Evolutionary conservation across 768 basidiomycete species (phyloP).

Genomic region (Lactarius sanguifluus): DNA sequence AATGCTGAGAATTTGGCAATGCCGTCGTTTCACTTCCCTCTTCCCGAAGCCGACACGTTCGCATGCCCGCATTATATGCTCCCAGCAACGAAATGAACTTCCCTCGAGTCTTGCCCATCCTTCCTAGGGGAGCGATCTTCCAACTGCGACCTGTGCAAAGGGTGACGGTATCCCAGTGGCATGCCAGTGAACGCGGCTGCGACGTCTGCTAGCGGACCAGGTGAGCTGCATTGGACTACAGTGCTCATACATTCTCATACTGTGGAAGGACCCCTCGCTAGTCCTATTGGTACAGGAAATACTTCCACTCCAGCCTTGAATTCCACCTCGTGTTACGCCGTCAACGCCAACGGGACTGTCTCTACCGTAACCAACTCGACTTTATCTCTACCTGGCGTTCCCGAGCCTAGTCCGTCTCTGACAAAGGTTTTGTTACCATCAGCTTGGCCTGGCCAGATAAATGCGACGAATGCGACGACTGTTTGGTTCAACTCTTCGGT

Average conservation of each 20-base stretch:
- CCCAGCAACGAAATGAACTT: slow-evolving; percentile 12
- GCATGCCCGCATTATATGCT: slow-evolving; percentile 23
- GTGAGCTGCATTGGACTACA: slow-evolving; percentile 6
- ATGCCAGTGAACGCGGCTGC: slow-evolving; percentile 1
- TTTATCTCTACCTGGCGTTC: neutral
- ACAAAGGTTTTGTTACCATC: neutral
- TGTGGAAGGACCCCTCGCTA: neutral
- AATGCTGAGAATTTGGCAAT: slow-evolving; percentile 15
- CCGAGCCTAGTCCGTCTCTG: neutral
- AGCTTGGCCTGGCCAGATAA: neutral
- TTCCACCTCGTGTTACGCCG: neutral
- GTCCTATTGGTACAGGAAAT: neutral
- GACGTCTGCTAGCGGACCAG: neutral
- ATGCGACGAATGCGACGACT: neutral
- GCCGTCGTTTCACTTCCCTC: neutral
- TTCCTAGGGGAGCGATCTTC: slow-evolving; percentile 12
- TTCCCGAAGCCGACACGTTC: slow-evolving; percentile 12
- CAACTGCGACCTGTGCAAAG: slow-evolving; percentile 3
- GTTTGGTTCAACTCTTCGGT: neutral
- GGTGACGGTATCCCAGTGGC: neutral
- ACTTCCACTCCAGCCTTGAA: neutral
- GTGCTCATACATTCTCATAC: neutral
- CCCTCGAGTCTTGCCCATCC: slow-evolving; percentile 12
- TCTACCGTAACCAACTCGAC: neutral
- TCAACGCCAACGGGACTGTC: neutral